phyloP scores from a whole-genome alignment of 2,329 filamentous ascomycete species.

The Colletotrichum higginsianum region DNA sequence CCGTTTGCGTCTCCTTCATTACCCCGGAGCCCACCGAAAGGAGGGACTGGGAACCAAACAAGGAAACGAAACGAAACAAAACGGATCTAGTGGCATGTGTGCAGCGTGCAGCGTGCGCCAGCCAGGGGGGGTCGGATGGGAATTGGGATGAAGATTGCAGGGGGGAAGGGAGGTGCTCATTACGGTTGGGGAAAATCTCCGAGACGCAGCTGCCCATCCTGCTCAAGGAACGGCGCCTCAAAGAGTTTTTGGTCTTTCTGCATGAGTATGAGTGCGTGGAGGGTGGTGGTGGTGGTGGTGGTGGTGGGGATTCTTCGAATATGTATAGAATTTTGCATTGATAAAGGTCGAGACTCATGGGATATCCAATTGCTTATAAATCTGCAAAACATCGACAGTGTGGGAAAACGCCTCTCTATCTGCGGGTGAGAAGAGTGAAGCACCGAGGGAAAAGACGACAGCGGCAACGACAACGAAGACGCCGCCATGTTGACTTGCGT shows the following conservation, averaged over 20 bases:
- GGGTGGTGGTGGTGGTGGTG: background rate
- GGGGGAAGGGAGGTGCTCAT: conserved; percentile 15
- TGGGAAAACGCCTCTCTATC: background rate
- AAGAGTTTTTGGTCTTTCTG: conserved; percentile 34
- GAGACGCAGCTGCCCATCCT: conserved; percentile 34
- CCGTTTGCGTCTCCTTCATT: conserved; percentile 21
- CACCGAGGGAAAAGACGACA: background rate
- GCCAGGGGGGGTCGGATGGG: conserved; percentile 11
- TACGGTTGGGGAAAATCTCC: conserved; percentile 40
- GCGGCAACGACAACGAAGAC: background rate
- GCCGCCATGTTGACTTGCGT: conserved; percentile 16
- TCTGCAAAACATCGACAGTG: no score
- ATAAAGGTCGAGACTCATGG: no score
- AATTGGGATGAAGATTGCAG: conserved; percentile 33
- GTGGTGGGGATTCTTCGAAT: no score
- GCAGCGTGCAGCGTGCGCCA: conserved; percentile 16
- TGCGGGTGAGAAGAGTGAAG: background rate
- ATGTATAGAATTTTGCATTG: no score
- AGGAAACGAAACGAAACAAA: conserved; percentile 41
- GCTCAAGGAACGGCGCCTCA: conserved; percentile 10
- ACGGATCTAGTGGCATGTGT: conserved; percentile 26
- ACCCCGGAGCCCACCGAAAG: conserved; percentile 37
- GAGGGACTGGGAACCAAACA: conserved; percentile 23
- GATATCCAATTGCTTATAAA: no score
- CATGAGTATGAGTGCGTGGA: conserved; percentile 7